A percentile compares a stretch with the other conserved stretches of the same genome.
Conservation (phyloP, 75 land plant species). For the Pinus tabuliformis region DNA sequence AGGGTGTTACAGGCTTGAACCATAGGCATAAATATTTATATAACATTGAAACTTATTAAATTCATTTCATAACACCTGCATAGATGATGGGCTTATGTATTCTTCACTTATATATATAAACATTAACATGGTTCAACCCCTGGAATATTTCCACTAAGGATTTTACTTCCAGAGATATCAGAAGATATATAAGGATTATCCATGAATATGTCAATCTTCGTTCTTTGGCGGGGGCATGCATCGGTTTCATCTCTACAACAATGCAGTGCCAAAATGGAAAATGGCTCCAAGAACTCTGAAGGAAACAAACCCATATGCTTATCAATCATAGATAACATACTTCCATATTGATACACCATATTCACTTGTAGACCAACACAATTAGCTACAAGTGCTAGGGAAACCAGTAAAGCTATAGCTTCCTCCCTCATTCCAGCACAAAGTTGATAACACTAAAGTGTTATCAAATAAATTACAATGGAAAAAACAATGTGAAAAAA, state of each 20-base stretch:
- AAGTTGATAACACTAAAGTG: no score
- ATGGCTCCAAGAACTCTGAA: slow-evolving; percentile 57
- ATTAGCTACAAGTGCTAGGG: background rate
- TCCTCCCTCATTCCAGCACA: background rate
- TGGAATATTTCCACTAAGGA: slow-evolving; percentile 45
- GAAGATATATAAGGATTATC: slow-evolving; percentile 25
- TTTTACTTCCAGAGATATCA: slow-evolving; percentile 39
- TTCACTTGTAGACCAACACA: slow-evolving; percentile 45
- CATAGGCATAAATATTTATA: no score
- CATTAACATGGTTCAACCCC: slow-evolving; percentile 40
- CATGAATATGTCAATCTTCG: slow-evolving; percentile 7
- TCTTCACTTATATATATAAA: background rate
- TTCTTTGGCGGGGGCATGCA: slow-evolving; percentile 30
- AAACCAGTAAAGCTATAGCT: slow-evolving; percentile 20
- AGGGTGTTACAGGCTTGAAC: no score
- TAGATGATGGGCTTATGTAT: no score
- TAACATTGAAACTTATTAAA: no score
- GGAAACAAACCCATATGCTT: slow-evolving; percentile 54
- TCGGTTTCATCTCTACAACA: slow-evolving; percentile 68
- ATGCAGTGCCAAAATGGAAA: slow-evolving; percentile 47
- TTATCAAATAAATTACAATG: background rate
- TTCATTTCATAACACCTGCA: no score
- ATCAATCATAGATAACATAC: slow-evolving; percentile 57
- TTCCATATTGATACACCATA: slow-evolving; percentile 49
- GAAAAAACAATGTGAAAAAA: background rate